Evolutionary conservation across 202 grass and related monocot species (phyloP).

Genomic region (Carex arenaria): DNA sequence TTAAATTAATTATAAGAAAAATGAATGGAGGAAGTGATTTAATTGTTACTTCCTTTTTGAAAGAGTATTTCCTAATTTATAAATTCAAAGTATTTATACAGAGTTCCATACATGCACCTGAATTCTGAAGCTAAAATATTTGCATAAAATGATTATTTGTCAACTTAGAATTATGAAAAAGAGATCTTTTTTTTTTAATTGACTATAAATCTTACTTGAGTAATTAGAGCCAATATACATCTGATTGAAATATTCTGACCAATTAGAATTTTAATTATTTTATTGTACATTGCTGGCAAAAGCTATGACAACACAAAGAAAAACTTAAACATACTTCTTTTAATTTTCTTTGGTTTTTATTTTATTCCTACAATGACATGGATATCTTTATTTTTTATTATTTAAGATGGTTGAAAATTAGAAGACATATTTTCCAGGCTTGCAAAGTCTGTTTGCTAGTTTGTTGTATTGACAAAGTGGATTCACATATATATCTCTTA

Average conservation of each 20-base stretch:
- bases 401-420: slow-evolving; percentile 13
- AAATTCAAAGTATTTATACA: not conserved
- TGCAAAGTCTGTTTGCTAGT: slow-evolving; percentile 18
- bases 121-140: not conserved
- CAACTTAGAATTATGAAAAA: not conserved
- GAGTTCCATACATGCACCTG: not conserved
- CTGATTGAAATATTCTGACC: not conserved
- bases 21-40: not conserved
- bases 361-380: not conserved
- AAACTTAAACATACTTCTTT: slow-evolving; percentile 10
- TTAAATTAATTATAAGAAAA: not conserved
- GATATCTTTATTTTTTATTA: not conserved
- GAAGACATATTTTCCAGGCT: slow-evolving; percentile 19
- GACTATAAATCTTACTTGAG: not conserved
- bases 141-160: not conserved
- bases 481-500: not conserved
- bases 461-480: slow-evolving; percentile 14
- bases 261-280: not conserved
- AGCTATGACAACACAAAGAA: slow-evolving; percentile 15
- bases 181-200: not conserved
- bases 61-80: not conserved
- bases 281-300: not conserved
- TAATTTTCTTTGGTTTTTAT: not conserved
- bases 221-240: not conserved
- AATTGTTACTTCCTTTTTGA: not conserved